Conservation (phyloP, 495 filamentous ascomycete species). For the Bryoglossum gracile region DNA sequence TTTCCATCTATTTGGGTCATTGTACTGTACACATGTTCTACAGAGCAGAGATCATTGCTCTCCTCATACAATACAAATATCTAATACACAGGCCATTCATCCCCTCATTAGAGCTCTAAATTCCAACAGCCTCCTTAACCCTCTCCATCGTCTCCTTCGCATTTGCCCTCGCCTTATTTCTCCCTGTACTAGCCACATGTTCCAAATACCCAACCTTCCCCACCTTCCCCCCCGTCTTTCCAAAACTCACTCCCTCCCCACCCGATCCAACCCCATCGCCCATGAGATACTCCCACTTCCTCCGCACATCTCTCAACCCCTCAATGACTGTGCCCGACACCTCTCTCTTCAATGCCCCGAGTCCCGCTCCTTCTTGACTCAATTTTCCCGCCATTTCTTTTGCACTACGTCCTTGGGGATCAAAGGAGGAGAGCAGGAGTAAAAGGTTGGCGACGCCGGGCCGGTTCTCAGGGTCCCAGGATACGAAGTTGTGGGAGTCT, state of each 20-base stretch:
- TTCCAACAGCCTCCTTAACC: background rate
- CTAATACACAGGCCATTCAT: too few species aligned
- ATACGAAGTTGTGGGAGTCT: constrained; percentile 55
- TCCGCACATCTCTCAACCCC: constrained; percentile 52
- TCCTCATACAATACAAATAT: too few species aligned
- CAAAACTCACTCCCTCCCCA: constrained; percentile 51
- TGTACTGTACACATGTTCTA: too few species aligned
- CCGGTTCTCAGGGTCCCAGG: constrained; percentile 60
- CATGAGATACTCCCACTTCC: constrained; percentile 50
- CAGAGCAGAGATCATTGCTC: too few species aligned
- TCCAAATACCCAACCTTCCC: constrained; percentile 57
- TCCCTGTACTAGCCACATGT: constrained; percentile 52
- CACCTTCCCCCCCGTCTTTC: constrained; percentile 47
- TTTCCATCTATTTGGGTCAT: too few species aligned
- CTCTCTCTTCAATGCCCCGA: constrained; percentile 58
- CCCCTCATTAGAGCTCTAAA: too few species aligned
- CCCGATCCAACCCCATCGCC: constrained; percentile 34
- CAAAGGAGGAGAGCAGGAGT: constrained; percentile 62
- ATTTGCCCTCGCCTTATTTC: constrained; percentile 42
- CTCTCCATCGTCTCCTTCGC: background rate
- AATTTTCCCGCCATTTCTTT: constrained; percentile 50
- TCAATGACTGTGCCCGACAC: constrained; percentile 48
- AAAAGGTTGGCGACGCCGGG: constrained; percentile 87
- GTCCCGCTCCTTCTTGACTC: constrained; percentile 39
- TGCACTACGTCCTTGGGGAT: constrained; percentile 35